Evolutionary conservation across 2,329 filamentous ascomycete species (phyloP), one percentile per base, ranked within the genome.

Genomic region (Blumeria hordei): DNA sequence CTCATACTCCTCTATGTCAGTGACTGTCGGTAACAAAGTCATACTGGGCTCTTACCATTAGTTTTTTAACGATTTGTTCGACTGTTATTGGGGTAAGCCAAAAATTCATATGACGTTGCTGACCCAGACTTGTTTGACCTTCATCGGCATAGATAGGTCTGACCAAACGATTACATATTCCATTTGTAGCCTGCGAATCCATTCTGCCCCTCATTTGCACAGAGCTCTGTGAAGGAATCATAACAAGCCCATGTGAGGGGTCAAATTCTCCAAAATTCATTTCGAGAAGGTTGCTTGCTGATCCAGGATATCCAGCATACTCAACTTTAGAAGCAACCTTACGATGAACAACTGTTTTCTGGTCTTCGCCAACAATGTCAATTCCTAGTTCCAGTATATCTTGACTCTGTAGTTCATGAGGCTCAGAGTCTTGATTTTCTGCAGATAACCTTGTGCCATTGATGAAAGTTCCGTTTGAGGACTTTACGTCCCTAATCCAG

Each of bases 301-400:
- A 76, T 47, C 76, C 81, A 59, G 88, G 77, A 59, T 90, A 83
- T 6, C 92, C 92, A 41, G 92, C 88, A 69, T 95, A 87, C 67
- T 98, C 92, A 55, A 98, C 88, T 66, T 93, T 93, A 55, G 92
- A 88, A 18, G 90, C 88, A 51, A 98, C 92, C 66, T 98, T 98
- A 71, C 96, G 92, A 65, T 98, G 92, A 12, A 98, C 88, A 33
- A 98, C 88, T 0, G 88, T 95, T 70, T 94, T 96, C 67, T 96
- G 90, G 66, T 98, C 92, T 67, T 98, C 92, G 68, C 87, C 94
- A 54, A 98, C 90, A 64, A 98, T 98, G 65, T 98, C 92, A 63
- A 98, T 98, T 55, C 92, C 92, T 37, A 98, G 75, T 66, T 98
- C 92, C 54, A 98, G 72, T 59, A 92, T 86, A 65, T 98, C 92